A percentile compares a stretch with the other conserved stretches of the same genome.
Conservation (phyloP, 1,284 basidiomycete genomes). For the Exobasidium cylindrosporum region DNA sequence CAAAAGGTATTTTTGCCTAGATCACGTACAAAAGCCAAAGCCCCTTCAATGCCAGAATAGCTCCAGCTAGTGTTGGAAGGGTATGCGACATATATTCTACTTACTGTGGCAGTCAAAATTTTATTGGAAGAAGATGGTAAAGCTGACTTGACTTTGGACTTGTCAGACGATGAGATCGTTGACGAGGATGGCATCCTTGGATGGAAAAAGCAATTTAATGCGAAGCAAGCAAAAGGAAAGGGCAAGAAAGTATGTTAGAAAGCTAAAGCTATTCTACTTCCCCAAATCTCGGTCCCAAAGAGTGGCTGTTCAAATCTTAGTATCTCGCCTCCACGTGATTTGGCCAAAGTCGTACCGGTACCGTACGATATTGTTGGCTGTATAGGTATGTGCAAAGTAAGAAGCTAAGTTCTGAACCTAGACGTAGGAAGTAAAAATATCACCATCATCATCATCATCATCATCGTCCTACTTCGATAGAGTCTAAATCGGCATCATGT, state of each 20-base stretch:
- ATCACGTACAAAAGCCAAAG: constrained; percentile 48
- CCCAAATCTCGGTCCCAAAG: no score
- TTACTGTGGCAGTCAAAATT: constrained; percentile 52
- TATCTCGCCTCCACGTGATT: no score
- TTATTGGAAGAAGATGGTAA: constrained; percentile 47
- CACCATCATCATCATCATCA: background rate
- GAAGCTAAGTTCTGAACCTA: no score
- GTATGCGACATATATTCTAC: constrained; percentile 48
- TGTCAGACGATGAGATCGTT: constrained; percentile 48
- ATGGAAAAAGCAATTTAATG: no score
- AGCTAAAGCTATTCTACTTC: no score
- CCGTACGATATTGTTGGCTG: no score
- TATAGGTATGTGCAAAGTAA: no score
- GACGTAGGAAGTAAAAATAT: no score
- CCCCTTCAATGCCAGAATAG: constrained; percentile 50
- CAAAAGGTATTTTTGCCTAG: constrained; percentile 33
- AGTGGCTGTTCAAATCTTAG: no score
- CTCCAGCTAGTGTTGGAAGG: constrained; percentile 36
- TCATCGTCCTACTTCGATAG: background rate
- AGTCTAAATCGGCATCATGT: constrained; percentile 9
- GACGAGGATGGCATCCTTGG: constrained; percentile 44
- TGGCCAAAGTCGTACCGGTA: no score
- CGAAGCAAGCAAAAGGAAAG: no score
- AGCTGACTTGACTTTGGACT: constrained; percentile 51
- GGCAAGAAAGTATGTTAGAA: no score